Base-by-base conservation (phyloP, 345 rosid genomes). In the Aurinia saxatilis region DNA sequence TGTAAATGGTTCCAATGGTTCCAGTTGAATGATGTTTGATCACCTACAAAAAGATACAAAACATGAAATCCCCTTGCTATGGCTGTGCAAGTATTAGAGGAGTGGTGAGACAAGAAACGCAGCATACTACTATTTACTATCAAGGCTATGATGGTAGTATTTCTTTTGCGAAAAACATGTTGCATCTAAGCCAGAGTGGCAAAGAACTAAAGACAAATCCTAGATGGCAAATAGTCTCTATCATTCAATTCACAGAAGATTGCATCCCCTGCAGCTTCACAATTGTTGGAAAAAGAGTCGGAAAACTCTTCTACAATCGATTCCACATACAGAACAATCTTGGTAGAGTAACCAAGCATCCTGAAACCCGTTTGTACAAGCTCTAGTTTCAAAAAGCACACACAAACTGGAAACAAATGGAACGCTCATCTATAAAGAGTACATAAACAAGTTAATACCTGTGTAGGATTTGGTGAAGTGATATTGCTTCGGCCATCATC, bases 401-500 rank as follows among this genome's bases (percentile, higher is more conserved):
- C 15, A 17, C 5, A 27, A 4, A 27, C 31, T 27, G 31, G 3
- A 63, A 46, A 42, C n/a, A 46, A 18, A 35, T 15, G 56, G n/a
- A 19, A 55, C 23, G 8, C 27, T 60, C 16, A 47, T 17, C 21
- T 27, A 27, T 18, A 49, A 41, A 33, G 65, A 47, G 50, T 46
- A 41, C 65, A 51, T 10, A 38, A 57, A 34, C 61, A 50, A 42
- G 29, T 19, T 50, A 8, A 55, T 33, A 67, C 67, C 49, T 60
- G 57, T 33, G 21, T 36, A 54, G 6, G 46, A 41, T 30, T 34
- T 50, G 35, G 52, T 15, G 75, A 54, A 67, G 18, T 35, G 53
- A 72, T 71, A 55, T 63, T 76, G 38, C 72, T 78, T 44, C 75
- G 92, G 54, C 73, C 59, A 19, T 80, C 88, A 53, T 82, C 95